Evolutionary conservation across 2,329 filamentous ascomycete genomes (phyloP), one percentile per base, ranked within the genome.

Genomic region (Fusarium sp.): DNA sequence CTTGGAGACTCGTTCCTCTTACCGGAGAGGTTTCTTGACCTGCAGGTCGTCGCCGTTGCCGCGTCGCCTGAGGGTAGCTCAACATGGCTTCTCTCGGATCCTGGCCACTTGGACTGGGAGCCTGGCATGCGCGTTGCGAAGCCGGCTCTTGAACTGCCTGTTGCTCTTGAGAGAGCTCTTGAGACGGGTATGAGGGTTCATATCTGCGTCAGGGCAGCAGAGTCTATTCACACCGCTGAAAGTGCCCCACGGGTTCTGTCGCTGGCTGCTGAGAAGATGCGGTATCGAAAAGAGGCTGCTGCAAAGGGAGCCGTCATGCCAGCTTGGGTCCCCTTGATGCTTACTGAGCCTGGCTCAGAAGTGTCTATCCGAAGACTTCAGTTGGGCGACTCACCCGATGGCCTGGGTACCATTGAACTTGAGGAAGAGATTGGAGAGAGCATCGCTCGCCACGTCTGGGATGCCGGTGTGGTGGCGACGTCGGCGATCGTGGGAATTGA

Each of bases 381-480:
- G 9, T 58, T 82, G 37, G 78, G 75, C 7, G 77, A 76, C 1
- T 69, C 69, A 1, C 34, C 72, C 2, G 75, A 76, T 10, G 71
- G 71, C 18, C 54, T 78, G 3, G 74, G 79, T 1, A 74, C 71
- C 11, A 69, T 89, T 9, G 82, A 85, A 31, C 80, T 90, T 6
- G 86, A 88, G 62, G 89, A 91, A 69, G 88, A 90, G 62, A 85
- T 90, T 11, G 89, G 88, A 16, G 88, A 90, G 79, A 90, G 88
- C 76, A 90, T 91, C 64, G 88, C 89, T 1, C 85, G 89, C 4
- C 89, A 90, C 69, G 83, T 90, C 7, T 91, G 89, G 89, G 89
- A 91, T 62, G 88, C 85, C 1, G 89, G 89, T 1, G 80, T 90
- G 11, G 81, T 87, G 7, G 84, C 86, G 1, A 73, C 83, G 20